Percentiles rank a stretch among this genome's conserved stretches.
These are phyloP conservation scores for Lentinula lateritia DNA, from an alignment of 768 basidiomycete species.

Conservation along the genomic window DNA sequence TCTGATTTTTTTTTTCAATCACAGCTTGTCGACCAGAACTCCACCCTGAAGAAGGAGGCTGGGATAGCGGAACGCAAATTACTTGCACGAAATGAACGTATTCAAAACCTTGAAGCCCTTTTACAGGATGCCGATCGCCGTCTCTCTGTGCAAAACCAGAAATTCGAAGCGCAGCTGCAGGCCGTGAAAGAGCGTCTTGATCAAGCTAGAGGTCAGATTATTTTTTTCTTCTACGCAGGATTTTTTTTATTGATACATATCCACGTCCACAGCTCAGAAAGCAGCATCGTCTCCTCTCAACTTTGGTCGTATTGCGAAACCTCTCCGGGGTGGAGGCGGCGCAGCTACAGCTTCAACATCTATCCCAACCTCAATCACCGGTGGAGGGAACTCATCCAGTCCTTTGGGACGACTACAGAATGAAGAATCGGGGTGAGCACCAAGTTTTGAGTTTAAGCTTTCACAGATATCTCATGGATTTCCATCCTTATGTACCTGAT, in stretches of 20 bases:
- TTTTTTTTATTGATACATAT: conserved; percentile 8
- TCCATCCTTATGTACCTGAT: not conserved
- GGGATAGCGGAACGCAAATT: conserved; percentile 96
- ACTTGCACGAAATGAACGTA: conserved; percentile 93
- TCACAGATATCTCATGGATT: not conserved
- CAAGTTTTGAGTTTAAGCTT: conserved; percentile 12
- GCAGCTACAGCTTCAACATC: conserved; percentile 34
- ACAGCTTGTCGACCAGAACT: conserved; percentile 98
- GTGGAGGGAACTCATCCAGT: conserved; percentile 49
- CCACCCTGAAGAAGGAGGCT: conserved; percentile 93
- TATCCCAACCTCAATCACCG: conserved; percentile 33
- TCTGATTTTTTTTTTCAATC: not conserved
- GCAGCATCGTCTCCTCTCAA: conserved; percentile 64
- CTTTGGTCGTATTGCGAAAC: conserved; percentile 96
- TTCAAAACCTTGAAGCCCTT: conserved; percentile 91
- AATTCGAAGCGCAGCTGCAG: conserved; percentile 90
- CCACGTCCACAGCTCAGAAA: conserved; percentile 61
- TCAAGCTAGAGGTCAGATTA: conserved; percentile 78
- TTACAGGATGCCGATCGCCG: conserved; percentile 93
- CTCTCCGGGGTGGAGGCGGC: conserved; percentile 90
- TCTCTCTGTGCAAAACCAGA: conserved; percentile 88
- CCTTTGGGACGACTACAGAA: conserved; percentile 72
- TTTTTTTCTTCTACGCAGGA: conserved; percentile 7
- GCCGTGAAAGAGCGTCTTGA: conserved; percentile 89
- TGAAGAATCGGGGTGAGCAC: conserved; percentile 67